phyloP scores from a whole-genome alignment of 2,329 filamentous ascomycete genomes.

The Immersiporthe knoxdaviesiana region DNA sequence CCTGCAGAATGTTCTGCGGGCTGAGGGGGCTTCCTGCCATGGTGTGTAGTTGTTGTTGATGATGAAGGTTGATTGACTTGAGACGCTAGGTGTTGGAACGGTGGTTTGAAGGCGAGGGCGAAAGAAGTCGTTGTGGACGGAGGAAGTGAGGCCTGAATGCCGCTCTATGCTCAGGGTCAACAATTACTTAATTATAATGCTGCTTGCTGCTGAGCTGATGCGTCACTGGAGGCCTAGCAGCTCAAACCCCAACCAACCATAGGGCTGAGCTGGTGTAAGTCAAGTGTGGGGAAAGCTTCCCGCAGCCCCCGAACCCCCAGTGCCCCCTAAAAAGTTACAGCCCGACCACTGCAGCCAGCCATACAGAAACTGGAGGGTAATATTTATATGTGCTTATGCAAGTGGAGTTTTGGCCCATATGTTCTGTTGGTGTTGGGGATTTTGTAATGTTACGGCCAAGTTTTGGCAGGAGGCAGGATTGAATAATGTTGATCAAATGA shows the following conservation, averaged over 20 bases:
- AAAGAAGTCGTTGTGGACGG: neutral
- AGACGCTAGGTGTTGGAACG: neutral
- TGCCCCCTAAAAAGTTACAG: neutral
- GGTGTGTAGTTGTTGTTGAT: constrained; percentile 6
- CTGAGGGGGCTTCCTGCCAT: constrained; percentile 43
- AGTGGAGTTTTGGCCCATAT: neutral
- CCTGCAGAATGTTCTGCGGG: constrained; percentile 52
- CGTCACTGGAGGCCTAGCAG: constrained; percentile 26
- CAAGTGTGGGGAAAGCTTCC: constrained; percentile 17
- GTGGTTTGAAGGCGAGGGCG: neutral
- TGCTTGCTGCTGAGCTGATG: constrained; percentile 4
- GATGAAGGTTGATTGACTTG: neutral
- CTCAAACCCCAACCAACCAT: constrained; percentile 1
- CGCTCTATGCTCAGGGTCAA: neutral
- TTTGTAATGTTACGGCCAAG: neutral
- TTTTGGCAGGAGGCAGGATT: neutral
- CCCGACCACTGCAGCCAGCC: too few relatives aligned
- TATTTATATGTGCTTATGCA: neutral
- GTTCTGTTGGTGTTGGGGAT: neutral
- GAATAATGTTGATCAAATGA: neutral
- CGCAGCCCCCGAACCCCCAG: neutral
- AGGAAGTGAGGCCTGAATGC: neutral
- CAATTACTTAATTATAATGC: neutral
- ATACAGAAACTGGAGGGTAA: neutral
- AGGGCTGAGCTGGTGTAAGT: constrained; percentile 22